A percentile compares a stretch with the other conserved stretches of the same genome.
Conservation (phyloP, 768 basidiomycete species). For the Hygrophoropsis aurantiaca region DNA sequence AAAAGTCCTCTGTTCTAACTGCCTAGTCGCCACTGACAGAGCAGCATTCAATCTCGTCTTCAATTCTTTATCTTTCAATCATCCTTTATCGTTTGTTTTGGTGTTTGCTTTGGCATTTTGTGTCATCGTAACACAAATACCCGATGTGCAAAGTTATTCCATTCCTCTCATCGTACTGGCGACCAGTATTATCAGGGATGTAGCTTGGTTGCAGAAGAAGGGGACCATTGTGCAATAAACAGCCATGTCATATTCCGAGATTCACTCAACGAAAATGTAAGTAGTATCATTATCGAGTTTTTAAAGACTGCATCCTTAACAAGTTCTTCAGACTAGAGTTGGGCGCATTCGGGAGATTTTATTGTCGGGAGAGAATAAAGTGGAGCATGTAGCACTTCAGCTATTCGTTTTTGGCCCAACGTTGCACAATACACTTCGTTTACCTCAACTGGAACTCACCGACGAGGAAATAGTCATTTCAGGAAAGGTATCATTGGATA, state of each 20-base stretch:
- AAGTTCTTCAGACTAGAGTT: not conserved
- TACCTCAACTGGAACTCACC: not conserved
- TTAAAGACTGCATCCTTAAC: not conserved
- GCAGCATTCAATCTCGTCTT: too few relatives aligned
- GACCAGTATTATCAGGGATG: not conserved
- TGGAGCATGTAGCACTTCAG: not conserved
- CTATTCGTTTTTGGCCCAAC: not conserved
- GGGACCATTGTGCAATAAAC: not conserved
- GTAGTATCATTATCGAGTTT: not conserved
- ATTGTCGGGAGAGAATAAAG: not conserved
- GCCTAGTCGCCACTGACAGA: too few relatives aligned
- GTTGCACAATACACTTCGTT: not conserved
- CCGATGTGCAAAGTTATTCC: not conserved
- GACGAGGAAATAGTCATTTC: constrained; percentile 1
- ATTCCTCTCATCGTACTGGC: not conserved
- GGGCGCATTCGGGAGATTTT: constrained; percentile 4
- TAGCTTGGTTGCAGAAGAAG: not conserved
- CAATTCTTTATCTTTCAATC: too few relatives aligned
- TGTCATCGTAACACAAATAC: too few relatives aligned
- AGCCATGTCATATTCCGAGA: constrained; percentile 1
- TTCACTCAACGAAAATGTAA: not conserved
- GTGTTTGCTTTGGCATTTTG: too few relatives aligned
- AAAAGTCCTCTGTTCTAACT: too few relatives aligned
- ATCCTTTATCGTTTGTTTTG: too few relatives aligned
- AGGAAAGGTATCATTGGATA: not conserved